Base-by-base conservation (phyloP, 495 filamentous ascomycete genomes). In the Hyaloscypha finlandica region DNA sequence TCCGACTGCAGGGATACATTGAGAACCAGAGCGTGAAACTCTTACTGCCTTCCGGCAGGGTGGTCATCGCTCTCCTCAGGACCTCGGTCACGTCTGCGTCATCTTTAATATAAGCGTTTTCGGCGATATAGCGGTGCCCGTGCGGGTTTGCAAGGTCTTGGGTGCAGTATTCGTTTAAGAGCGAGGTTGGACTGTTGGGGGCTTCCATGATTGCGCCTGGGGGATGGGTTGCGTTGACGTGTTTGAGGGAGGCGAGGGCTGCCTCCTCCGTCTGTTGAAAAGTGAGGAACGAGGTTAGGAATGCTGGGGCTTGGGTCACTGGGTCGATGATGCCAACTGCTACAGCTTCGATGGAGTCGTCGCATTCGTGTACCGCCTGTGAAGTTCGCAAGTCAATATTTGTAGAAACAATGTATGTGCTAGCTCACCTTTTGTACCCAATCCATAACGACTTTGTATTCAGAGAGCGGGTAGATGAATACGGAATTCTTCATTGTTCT, bases 101-200 rank as follows among this genome's bases (percentile, higher is more conserved):
- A 65, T 83, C 79, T 0, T 71, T 22, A 5, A 85, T 72, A 65
- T 83, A 85, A 2, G 76, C 81, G 68, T 85, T 85, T 30, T 85
- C 83, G n/a, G 76, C 69, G 53, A 71, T 74, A 68, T 84, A 85
- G 9, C 81, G 80, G 67, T 83, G 78, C 0, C 59, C 65, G 33
- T 71, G 64, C 0, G 83, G 82, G 63, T 83, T 83, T 29, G 77
- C 77, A 1, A 30, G 32, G 3, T 64, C 72, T 66, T 85, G 82
- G 8, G 72, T 65, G 4, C 37, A 52, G 70, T 84, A 85, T 60
- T 83, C 71, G 3, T 77, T 52, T 8, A 25, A 25, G 25, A 25
- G 72, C 71, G 4, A 85, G 70, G 30, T 76, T 79, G 19, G 80
- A 82, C 19, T 74, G 71, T 25, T 75, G 60, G 68, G 73, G 65